phyloP scores from a whole-genome alignment of 441 rosid species.

The Syzygium syzygioides region DNA sequence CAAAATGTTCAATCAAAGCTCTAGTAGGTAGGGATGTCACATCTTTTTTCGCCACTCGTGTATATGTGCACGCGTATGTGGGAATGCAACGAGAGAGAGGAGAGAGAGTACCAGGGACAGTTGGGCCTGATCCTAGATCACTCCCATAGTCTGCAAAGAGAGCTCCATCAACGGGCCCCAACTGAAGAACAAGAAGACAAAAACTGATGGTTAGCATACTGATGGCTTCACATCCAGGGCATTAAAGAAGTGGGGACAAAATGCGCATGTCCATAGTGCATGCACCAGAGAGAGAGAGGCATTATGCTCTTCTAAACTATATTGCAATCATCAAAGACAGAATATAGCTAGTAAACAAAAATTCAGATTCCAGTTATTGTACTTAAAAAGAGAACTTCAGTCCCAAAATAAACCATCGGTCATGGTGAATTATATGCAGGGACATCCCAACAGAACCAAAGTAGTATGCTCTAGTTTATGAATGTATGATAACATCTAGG shows the following conservation, averaged over 20 bases:
- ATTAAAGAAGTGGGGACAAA: not conserved
- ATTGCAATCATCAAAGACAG: not conserved
- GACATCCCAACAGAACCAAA: not conserved
- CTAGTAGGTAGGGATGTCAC: not conserved
- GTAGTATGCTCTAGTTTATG: not conserved
- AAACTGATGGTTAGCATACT: not conserved
- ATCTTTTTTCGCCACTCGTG: not conserved
- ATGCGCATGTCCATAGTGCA: not conserved
- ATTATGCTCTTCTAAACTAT: not conserved
- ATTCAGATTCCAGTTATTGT: not conserved
- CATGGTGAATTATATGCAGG: not conserved
- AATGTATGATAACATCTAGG: not conserved
- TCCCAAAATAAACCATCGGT: not conserved
- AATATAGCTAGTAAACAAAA: not conserved
- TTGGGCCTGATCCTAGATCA: constrained; percentile 76
- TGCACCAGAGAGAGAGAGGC: not conserved
- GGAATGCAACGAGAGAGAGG: not conserved
- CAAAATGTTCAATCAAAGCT: not conserved
- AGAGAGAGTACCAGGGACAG: constrained; percentile 59
- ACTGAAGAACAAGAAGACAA: constrained; percentile 27
- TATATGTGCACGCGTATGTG: not conserved
- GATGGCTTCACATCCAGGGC: not conserved
- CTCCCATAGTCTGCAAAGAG: constrained; percentile 91
- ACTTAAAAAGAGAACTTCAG: not conserved
- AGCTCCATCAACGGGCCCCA: constrained; percentile 84